These are phyloP conservation scores for Periconia macrospinosa DNA, from an alignment of 2,329 filamentous ascomycete species.

Conservation along the genomic window DNA sequence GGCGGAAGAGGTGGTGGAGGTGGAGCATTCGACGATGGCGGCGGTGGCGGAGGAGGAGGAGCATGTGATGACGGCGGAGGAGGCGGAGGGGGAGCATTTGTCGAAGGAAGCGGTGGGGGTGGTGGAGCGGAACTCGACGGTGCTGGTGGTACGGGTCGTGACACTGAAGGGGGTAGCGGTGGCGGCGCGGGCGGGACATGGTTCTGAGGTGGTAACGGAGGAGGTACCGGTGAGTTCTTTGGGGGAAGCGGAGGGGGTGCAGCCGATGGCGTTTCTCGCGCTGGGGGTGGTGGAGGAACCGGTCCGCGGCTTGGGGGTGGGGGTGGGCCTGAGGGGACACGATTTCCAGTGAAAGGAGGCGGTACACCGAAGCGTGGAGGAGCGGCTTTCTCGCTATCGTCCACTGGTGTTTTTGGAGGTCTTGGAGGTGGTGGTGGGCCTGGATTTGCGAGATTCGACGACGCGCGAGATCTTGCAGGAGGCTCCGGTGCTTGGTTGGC, in stretches of 20 bases:
- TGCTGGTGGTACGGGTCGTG: conserved; percentile 29
- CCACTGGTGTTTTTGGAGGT: conserved; percentile 58
- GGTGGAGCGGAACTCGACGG: conserved; percentile 26
- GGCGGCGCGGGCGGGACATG: conserved; percentile 33
- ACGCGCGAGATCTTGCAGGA: conserved; percentile 53
- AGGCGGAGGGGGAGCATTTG: conserved; percentile 26
- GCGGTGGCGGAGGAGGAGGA: conserved; percentile 38
- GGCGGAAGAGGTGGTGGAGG: conserved; percentile 54
- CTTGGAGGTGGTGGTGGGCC: conserved; percentile 67
- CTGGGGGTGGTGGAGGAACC: conserved; percentile 60
- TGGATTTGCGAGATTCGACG: conserved; percentile 54
- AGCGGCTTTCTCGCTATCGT: conserved; percentile 61
- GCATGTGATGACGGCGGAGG: conserved; percentile 24
- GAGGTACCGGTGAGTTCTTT: conserved; percentile 56
- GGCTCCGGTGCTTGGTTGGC: conserved; percentile 56
- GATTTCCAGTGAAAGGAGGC: conserved; percentile 73
- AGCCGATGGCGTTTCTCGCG: conserved; percentile 44
- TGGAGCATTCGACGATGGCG: conserved; percentile 34
- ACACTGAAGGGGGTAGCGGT: conserved; percentile 30
- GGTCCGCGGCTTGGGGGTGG: conserved; percentile 72
- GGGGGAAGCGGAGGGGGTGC: conserved; percentile 42
- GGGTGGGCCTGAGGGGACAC: conserved; percentile 65
- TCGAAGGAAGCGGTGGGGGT: conserved; percentile 22
- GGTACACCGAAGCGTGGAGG: conserved; percentile 72
- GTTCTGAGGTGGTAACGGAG: conserved; percentile 55